Evolutionary conservation across 2,329 filamentous ascomycete genomes (phyloP).

Genomic region (Zarea fungicola): DNA sequence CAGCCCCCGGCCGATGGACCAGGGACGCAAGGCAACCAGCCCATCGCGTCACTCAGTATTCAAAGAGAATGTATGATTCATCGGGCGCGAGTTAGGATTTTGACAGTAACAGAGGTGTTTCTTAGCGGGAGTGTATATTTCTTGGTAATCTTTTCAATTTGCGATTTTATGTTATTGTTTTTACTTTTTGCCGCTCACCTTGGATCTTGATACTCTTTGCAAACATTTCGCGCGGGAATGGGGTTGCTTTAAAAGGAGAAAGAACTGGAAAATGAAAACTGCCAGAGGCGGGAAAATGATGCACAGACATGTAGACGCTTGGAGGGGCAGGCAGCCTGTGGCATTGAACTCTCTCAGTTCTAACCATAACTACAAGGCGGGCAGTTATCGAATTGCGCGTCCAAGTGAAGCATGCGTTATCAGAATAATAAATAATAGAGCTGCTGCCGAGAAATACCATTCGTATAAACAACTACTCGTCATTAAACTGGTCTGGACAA

Average conservation of each 20-base stretch:
- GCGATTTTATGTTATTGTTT: neutral
- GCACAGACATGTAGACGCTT: no score
- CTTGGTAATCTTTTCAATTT: neutral
- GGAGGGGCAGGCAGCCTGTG: no score
- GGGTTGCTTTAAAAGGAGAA: neutral
- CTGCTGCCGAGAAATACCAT: no score
- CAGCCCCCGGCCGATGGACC: conserved; percentile 68
- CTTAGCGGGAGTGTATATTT: neutral
- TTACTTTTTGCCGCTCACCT: neutral
- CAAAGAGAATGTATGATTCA: conserved; percentile 57
- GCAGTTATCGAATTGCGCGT: no score
- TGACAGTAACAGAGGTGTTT: neutral
- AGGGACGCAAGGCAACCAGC: conserved; percentile 28
- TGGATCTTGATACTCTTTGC: neutral
- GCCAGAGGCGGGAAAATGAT: no score
- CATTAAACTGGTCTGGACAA: no score
- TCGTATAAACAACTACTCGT: no score
- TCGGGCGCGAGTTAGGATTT: neutral
- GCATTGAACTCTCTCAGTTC: no score
- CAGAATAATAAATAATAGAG: no score
- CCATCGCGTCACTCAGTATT: conserved; percentile 54
- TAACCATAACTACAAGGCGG: no score
- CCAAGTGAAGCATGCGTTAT: no score
- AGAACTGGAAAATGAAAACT: neutral
- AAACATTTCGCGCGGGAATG: neutral